phyloP scores from a whole-genome alignment of 495 filamentous ascomycete genomes.

The Alectoria sarmentosa region DNA sequence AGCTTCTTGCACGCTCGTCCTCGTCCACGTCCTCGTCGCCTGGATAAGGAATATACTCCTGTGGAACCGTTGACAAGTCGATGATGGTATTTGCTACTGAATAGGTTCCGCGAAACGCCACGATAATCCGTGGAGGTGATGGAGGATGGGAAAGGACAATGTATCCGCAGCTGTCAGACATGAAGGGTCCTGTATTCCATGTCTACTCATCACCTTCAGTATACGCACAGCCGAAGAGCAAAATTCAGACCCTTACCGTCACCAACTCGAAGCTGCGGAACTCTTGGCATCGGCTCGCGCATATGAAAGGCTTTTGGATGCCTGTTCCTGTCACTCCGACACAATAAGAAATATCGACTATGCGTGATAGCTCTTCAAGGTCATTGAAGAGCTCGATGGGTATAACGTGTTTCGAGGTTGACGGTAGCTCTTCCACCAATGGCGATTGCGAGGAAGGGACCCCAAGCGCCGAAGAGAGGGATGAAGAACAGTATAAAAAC shows the following conservation, averaged over 20 bases:
- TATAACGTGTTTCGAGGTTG: slow-evolving; percentile 34
- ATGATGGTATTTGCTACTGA: slow-evolving; percentile 83
- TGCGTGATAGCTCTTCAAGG: slow-evolving; percentile 74
- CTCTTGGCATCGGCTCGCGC: slow-evolving; percentile 73
- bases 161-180: slow-evolving; percentile 92
- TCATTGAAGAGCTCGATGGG: slow-evolving; percentile 64
- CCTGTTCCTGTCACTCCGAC: slow-evolving; percentile 69
- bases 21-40: slow-evolving; percentile 39
- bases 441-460: slow-evolving; percentile 9
- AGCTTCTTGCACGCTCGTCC: slow-evolving; percentile 6
- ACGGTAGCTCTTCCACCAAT: neutral
- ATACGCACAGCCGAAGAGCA: neutral
- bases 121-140: slow-evolving; percentile 55
- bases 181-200: slow-evolving; percentile 81
- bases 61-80: slow-evolving; percentile 80
- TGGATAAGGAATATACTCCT: slow-evolving; percentile 85
- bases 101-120: slow-evolving; percentile 96
- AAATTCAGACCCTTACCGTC: slow-evolving; percentile 28
- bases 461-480: neutral
- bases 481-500: neutral
- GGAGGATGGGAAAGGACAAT: slow-evolving; percentile 73
- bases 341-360: slow-evolving; percentile 95
- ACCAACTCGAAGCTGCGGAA: slow-evolving; percentile 74
- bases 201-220: slow-evolving; percentile 33
- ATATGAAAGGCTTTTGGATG: slow-evolving; percentile 72